Evolutionary conservation across 139 green algal species (phyloP), one percentile per base, ranked within the genome.

Genomic region (Tetratostichococcus sp.): DNA sequence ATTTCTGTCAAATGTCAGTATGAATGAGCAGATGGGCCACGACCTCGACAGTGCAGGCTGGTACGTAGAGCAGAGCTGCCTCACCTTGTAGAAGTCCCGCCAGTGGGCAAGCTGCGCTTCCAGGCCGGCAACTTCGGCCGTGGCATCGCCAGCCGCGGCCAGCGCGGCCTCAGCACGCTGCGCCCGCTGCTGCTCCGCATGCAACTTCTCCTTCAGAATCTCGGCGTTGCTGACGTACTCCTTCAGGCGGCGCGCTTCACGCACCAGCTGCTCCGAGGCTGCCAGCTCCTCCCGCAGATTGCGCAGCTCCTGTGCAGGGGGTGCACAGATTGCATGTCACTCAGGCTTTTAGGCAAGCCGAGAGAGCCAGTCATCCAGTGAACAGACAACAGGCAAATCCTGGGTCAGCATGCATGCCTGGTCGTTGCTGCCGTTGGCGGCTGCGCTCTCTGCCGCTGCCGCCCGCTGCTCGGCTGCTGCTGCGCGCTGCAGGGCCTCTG

Each of bases 221-320:
- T 62, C 50, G 2, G 50, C 50, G 19, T 62, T 62, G 50, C 50
- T 77, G 35, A 72, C 43, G 22, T 67, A n/a, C 4, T 71, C 30
- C 39, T 77, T 77, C 1, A 77, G 62, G 6, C 65, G 35, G 21
- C 35, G 39, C n/a, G 73, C 73, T 26, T 71, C 66, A 33, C n/a
- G 33, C 32, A 77, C n/a, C 14, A 70, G 59, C 34, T 50, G 50
- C 32, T 57, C 50, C 30, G 70, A 66, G 31, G 33, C 35, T 30
- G 35, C 65, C 26, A 77, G 33, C 73, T 72, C 35, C 59, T 71
- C 65, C 58, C 73, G 62, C 73, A 77, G 35, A 30, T 72, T 71
- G 3, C 58, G 35, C n/a, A 77, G 62, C 28, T 62, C 50, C 50
- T 62, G 50, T 62, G 8, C 8, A 22, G 8, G 39, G 39, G 14